These are phyloP conservation scores for Penicillium corylophilum DNA, from an alignment of 2,329 filamentous ascomycete species.

Conservation along the genomic window DNA sequence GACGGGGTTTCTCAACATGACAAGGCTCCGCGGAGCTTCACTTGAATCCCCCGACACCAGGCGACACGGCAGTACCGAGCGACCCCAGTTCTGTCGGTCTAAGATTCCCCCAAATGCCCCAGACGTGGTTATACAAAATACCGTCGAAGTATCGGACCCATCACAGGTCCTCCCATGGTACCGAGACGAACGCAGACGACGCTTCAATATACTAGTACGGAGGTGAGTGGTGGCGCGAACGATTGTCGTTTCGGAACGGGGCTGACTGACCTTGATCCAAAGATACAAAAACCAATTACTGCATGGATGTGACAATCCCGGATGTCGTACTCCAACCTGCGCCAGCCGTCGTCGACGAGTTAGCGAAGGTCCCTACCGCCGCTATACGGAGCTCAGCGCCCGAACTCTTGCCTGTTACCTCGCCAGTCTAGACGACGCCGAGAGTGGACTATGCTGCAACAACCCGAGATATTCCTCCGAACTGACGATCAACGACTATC, in stretches of 20 bases:
- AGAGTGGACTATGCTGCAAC: conserved; percentile 65
- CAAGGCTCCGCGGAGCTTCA: conserved; percentile 44
- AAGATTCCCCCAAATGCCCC: conserved; percentile 44
- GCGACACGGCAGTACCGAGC: conserved; percentile 27
- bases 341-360: conserved; percentile 72
- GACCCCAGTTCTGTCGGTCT: conserved; percentile 32
- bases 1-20: conserved; percentile 34
- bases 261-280: conserved; percentile 4
- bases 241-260: not conserved
- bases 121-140: conserved; percentile 40
- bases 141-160: conserved; percentile 40
- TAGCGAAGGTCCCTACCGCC: conserved; percentile 67
- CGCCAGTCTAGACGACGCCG: conserved; percentile 75
- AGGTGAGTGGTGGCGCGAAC: conserved; percentile 50
- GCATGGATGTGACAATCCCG: conserved; percentile 68
- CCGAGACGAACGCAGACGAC: conserved; percentile 41
- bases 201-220: conserved; percentile 63
- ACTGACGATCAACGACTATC: conserved; percentile 24
- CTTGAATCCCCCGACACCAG: conserved; percentile 32
- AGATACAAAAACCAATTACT: conserved; percentile 82
- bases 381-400: conserved; percentile 79
- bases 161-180: conserved; percentile 39
- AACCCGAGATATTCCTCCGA: conserved; percentile 31
- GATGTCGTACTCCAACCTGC: conserved; percentile 74
- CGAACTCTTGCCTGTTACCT: conserved; percentile 77